These are phyloP conservation scores for Syncephalastrum monosporum DNA, from an alignment of 371 early-diverging fungal species.

Conservation along the genomic window DNA sequence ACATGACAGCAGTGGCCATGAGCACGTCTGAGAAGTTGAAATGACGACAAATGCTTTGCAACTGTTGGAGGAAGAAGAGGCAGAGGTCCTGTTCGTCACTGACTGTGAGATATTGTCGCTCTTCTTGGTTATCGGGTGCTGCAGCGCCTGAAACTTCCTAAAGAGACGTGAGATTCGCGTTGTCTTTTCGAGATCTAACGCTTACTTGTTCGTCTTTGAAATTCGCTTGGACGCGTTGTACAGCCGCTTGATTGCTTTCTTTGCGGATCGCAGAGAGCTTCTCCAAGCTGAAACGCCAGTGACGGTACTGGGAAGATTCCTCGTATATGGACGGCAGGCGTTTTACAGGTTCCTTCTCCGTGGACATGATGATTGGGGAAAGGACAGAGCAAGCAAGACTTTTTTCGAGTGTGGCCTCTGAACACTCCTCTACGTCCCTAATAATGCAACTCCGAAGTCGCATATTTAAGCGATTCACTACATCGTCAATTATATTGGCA, in stretches of 20 bases:
- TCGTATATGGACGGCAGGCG: conserved; percentile 34
- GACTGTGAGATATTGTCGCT: conserved; percentile 45
- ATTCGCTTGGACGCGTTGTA: conserved; percentile 56
- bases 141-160: conserved; percentile 6
- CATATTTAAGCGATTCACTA: no score
- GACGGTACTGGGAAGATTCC: conserved; percentile 67
- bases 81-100: conserved; percentile 54
- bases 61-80: conserved; percentile 45
- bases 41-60: conserved; percentile 29
- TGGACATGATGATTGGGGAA: background rate
- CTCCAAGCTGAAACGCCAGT: conserved; percentile 70
- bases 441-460: no score
- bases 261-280: conserved; percentile 62
- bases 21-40: conserved; percentile 60
- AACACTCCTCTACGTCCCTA: no score
- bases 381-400: background rate
- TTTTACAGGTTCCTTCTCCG: conserved; percentile 1
- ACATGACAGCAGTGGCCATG: conserved; percentile 85
- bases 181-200: background rate
- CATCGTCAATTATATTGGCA: no score
- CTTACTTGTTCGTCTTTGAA: conserved; percentile 53
- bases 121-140: conserved; percentile 2
- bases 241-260: conserved; percentile 54
- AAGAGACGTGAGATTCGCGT: background rate
- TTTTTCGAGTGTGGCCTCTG: no score